A percentile compares a stretch with the other conserved stretches of the same genome.
Conservation (phyloP, 371 early-diverging fungal genomes). For the Mortierella sp. region DNA sequence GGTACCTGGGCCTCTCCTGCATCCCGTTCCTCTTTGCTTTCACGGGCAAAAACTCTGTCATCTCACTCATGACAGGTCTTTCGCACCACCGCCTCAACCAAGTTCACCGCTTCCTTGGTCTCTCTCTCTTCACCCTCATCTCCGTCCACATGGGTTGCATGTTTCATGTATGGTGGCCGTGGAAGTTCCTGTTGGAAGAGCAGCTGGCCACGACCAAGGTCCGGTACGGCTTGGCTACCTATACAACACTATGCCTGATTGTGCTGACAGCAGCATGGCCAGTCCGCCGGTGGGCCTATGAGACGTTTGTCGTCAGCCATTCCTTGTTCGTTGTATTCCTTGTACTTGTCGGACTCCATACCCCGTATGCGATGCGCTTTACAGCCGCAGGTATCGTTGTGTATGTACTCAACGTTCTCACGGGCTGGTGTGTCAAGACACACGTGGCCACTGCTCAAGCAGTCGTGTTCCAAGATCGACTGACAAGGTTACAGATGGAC, state of each 20-base stretch:
- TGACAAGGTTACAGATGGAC: constrained; percentile 59
- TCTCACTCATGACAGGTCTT: constrained; percentile 63
- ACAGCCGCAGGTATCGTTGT: constrained; percentile 62
- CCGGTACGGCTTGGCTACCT: constrained; percentile 63
- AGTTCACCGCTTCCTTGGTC: constrained; percentile 62
- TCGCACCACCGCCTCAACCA: constrained; percentile 63
- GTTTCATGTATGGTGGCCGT: constrained; percentile 59
- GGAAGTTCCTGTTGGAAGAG: constrained; percentile 54
- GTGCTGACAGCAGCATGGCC: constrained; percentile 62
- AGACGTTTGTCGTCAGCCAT: constrained; percentile 62
- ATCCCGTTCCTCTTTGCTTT: constrained; percentile 69
- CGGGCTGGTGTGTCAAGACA: constrained; percentile 67
- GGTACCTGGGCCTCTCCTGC: constrained; percentile 61
- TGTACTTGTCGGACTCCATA: constrained; percentile 63
- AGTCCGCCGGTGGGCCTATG: constrained; percentile 61
- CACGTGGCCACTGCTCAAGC: constrained; percentile 60
- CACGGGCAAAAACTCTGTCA: constrained; percentile 67
- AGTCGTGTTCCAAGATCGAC: constrained; percentile 56
- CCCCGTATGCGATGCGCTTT: constrained; percentile 71
- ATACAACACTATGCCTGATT: constrained; percentile 60
- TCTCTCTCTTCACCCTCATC: constrained; percentile 56
- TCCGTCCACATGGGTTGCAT: constrained; percentile 66
- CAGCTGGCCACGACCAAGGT: constrained; percentile 60
- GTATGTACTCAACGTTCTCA: constrained; percentile 59
- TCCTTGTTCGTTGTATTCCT: constrained; percentile 57